Percentiles rank a stretch among this genome's conserved stretches.
These are phyloP conservation scores for Linderina pennispora DNA, from an alignment of 192 early-diverging fungal genomes.

Conservation along the genomic window DNA sequence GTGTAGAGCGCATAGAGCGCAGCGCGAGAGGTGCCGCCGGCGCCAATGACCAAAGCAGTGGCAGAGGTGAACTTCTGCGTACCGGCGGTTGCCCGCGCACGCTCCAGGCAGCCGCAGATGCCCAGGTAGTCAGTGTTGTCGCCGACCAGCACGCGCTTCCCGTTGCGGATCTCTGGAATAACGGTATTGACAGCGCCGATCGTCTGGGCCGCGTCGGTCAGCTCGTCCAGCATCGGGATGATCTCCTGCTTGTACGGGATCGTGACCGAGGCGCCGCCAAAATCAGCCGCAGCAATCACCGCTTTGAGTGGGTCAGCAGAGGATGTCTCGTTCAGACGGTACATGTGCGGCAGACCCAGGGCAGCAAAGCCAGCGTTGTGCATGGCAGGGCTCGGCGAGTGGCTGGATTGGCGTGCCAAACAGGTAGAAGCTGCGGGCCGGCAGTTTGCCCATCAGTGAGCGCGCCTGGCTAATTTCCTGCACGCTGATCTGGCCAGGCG, in stretches of 20 bases:
- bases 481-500: slow-evolving; percentile 89
- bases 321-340: slow-evolving; percentile 67
- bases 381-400: slow-evolving; percentile 83
- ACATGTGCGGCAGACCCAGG: slow-evolving; percentile 80
- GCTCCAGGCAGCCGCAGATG: slow-evolving; percentile 62
- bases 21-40: slow-evolving; percentile 90
- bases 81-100: slow-evolving; percentile 14
- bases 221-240: slow-evolving; percentile 63
- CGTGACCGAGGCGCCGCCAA: slow-evolving; percentile 94
- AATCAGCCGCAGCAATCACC: slow-evolving; percentile 47
- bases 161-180: slow-evolving; percentile 16
- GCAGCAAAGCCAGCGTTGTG: slow-evolving; percentile 89
- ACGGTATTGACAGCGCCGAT: slow-evolving; percentile 98
- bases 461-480: slow-evolving; percentile 72
- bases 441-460: slow-evolving; percentile 59
- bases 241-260: slow-evolving; percentile 92
- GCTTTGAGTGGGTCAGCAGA: slow-evolving; percentile 53
- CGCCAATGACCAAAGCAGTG: slow-evolving; percentile 84
- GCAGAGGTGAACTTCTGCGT: slow-evolving; percentile 3
- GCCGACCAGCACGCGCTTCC: slow-evolving; percentile 54
- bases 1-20: slow-evolving; percentile 79
- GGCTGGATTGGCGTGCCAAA: slow-evolving; percentile 88
- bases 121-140: slow-evolving; percentile 98
- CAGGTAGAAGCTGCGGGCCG: slow-evolving; percentile 67
- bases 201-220: slow-evolving; percentile 68